These are phyloP conservation scores for Lanmaoa pseudosensibilis DNA, from an alignment of 768 basidiomycete genomes.

Conservation along the genomic window DNA sequence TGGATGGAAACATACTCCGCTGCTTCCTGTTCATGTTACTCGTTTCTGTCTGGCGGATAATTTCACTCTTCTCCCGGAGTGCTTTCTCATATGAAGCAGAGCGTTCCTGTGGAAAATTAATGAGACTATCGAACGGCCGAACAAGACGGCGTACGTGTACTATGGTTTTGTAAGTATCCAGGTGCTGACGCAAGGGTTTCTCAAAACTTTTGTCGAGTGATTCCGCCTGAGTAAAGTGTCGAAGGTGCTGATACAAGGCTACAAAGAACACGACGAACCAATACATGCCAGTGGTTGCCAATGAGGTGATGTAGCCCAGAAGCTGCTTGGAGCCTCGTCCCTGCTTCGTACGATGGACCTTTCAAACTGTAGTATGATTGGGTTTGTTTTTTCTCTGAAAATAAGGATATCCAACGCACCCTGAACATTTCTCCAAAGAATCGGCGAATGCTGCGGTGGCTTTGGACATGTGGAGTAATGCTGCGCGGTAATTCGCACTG, in stretches of 20 bases:
- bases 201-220: constrained; percentile 87
- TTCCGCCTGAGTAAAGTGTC: constrained; percentile 57
- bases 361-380: constrained; percentile 52
- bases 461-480: constrained; percentile 76
- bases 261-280: constrained; percentile 51
- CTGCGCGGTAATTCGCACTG: constrained; percentile 77
- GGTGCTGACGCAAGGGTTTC: constrained; percentile 80
- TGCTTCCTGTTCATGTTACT: constrained; percentile 83
- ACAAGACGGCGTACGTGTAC: constrained; percentile 53
- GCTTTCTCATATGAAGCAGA: constrained; percentile 81
- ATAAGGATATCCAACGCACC: constrained; percentile 45
- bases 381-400: neutral
- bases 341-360: constrained; percentile 76
- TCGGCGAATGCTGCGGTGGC: constrained; percentile 85
- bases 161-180: constrained; percentile 74
- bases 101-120: constrained; percentile 59
- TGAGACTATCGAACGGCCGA: neutral
- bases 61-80: constrained; percentile 77
- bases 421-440: constrained; percentile 80
- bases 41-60: constrained; percentile 83
- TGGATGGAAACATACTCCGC: constrained; percentile 58
- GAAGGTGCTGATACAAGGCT: neutral
- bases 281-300: constrained; percentile 88
- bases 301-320: constrained; percentile 90
- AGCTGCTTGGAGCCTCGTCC: constrained; percentile 79